These are phyloP conservation scores for Westerdykella aurantiaca DNA, from an alignment of 2,329 filamentous ascomycete genomes.

Conservation along the genomic window DNA sequence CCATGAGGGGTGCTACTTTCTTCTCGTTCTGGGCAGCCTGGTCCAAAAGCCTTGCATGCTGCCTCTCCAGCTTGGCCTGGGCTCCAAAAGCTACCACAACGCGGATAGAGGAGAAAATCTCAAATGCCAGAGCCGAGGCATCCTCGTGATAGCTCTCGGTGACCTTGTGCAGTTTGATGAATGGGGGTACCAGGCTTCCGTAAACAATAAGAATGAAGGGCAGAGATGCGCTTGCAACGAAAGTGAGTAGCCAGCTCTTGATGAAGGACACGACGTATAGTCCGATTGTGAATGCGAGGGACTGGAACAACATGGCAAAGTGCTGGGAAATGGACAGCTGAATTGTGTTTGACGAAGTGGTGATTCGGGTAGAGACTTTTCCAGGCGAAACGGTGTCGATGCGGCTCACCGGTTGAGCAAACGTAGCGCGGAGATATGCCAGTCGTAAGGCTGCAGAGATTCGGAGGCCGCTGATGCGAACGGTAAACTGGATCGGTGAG, in stretches of 20 bases:
- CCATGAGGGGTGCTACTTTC: constrained; percentile 28
- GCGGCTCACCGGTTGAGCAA: constrained; percentile 46
- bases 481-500: constrained; percentile 35
- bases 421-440: constrained; percentile 46
- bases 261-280: constrained; percentile 45
- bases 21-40: constrained; percentile 24
- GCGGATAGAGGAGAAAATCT: constrained; percentile 36
- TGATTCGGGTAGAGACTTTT: constrained; percentile 49
- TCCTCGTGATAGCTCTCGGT: constrained; percentile 28
- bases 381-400: constrained; percentile 49
- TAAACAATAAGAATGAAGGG: constrained; percentile 34
- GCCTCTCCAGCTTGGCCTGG: constrained; percentile 27
- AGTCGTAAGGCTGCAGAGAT: constrained; percentile 49
- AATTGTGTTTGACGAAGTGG: constrained; percentile 48
- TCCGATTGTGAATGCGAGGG: constrained; percentile 30
- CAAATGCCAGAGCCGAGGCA: constrained; percentile 34
- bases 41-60: constrained; percentile 23
- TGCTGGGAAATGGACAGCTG: constrained; percentile 53
- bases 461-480: constrained; percentile 47
- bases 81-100: constrained; percentile 36
- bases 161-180: constrained; percentile 29
- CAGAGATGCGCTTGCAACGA: constrained; percentile 46
- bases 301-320: constrained; percentile 44
- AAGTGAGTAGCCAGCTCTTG: constrained; percentile 48
- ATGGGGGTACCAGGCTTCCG: constrained; percentile 24